Evolutionary conservation across 1,284 basidiomycete genomes (phyloP), one percentile per base, ranked within the genome.

Genomic region (Irpex lacteus): DNA sequence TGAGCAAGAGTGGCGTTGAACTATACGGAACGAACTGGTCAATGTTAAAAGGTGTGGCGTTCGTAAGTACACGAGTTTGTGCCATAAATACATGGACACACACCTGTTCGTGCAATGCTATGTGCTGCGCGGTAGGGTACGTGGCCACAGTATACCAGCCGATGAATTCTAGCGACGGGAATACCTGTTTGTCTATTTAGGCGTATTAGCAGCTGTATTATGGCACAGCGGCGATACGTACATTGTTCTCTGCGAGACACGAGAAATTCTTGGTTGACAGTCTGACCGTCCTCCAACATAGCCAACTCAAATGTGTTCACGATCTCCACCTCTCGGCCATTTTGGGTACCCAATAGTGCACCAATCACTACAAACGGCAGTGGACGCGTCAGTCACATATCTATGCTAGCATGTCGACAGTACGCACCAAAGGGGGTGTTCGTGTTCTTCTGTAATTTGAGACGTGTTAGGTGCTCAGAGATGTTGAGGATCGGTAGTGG

Each of bases 401-500:
- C 11, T 59, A 32, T 53, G 37, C 34, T 18, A 36, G 53, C 6
- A 6, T 54, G 57, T 21, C 37, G 58, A 15, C 49, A 6, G 59
- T 13, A 69, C 83, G 54, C 67, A 91, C 91, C 85, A 66, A 93
- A 91, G 8, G 90, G 92, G 64, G 79, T 76, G 63, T 77, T 77
- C 4, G 79, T 80, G 65, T 82, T 85, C 60, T 82, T 89, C 73
- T 96, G 93, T 8, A 96, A 80, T 70, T 88, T 89, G 61, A 90
- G 80, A 66, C 98, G 87, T 52, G 93, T 98, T 69, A 94, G 83
- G 78, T 98, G 96, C 72, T 99, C 97, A 1, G 96, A 98, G 69
- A 99, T 92, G 77, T 96, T 98, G 67, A 99, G 85, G 73, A 99
- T 95, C 7, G 98, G 95, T 15, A 98, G 84, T 34, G 97, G 97